Evolutionary conservation across 805 yeast genomes (phyloP).

Genomic region (Pichia eremophila): DNA sequence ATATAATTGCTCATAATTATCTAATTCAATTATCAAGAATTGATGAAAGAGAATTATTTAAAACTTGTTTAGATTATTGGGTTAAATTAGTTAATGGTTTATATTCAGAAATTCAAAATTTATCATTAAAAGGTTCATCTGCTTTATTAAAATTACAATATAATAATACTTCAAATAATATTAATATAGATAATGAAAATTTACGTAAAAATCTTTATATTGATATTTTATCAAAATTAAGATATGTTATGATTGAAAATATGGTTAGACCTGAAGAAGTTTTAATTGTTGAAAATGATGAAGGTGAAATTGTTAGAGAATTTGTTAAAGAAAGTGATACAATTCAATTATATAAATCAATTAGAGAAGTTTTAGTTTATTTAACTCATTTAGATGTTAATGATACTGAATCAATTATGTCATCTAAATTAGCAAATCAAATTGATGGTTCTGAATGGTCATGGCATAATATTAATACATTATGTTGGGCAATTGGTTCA

Average conservation of each 20-base stretch:
- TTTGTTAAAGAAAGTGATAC: conserved; percentile 96
- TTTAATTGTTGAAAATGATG: conserved; percentile 92
- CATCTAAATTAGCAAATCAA: conserved; percentile 81
- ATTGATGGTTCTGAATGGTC: conserved; percentile 98
- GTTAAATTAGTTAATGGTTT: conserved; percentile 70
- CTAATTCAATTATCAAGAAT: conserved; percentile 78
- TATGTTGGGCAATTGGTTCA: conserved; percentile 99
- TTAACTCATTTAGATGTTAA: conserved; percentile 91
- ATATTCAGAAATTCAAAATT: conserved; percentile 74
- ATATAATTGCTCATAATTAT: conserved; percentile 68
- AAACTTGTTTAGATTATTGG: conserved; percentile 95
- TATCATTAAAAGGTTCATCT: conserved; percentile 62
- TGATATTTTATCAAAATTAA: conserved; percentile 68
- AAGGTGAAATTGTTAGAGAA: conserved; percentile 97
- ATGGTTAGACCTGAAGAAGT: conserved; percentile 99
- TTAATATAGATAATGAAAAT: conserved; percentile 69
- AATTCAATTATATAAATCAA: conserved; percentile 85
- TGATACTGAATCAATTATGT: conserved; percentile 92
- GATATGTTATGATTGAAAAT: conserved; percentile 90
- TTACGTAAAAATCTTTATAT: conserved; percentile 79
- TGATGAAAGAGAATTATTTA: conserved; percentile 93
- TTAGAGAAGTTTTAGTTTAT: conserved; percentile 92
- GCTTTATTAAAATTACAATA: conserved; percentile 66
- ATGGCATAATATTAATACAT: conserved; percentile 93
- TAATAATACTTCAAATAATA: conserved; percentile 65